A percentile compares a stretch with the other conserved stretches of the same genome.
Conservation (phyloP, 2,329 filamentous ascomycete genomes). For the Annulohypoxylon truncatum region DNA sequence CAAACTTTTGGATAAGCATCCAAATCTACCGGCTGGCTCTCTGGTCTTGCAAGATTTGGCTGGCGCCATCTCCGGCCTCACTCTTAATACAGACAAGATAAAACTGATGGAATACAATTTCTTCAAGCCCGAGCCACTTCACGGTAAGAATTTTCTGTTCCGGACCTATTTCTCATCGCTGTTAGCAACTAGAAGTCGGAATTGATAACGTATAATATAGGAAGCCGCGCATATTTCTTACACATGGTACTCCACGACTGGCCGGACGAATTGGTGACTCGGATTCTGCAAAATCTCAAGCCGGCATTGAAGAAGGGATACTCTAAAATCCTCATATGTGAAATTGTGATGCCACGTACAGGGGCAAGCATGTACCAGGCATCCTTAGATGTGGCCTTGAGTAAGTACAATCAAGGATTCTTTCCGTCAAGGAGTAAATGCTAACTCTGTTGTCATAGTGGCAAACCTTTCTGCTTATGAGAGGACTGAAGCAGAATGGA, state of each 20-base stretch:
- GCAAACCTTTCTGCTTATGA: constrained; percentile 33
- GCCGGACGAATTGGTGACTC: constrained; percentile 49
- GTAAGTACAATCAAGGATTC: background rate
- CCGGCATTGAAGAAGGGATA: constrained; percentile 51
- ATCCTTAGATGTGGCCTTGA: constrained; percentile 41
- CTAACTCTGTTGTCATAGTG: constrained; percentile 13
- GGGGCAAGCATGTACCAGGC: constrained; percentile 46
- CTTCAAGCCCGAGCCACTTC: constrained; percentile 50
- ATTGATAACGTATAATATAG: constrained; percentile 31
- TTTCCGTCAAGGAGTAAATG: background rate
- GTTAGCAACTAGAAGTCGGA: background rate
- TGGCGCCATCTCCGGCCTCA: constrained; percentile 37
- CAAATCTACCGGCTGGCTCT: constrained; percentile 48
- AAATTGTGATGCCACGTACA: constrained; percentile 54
- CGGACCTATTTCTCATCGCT: background rate
- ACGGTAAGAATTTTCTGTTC: constrained; percentile 33
- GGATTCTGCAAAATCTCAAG: constrained; percentile 50
- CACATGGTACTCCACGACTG: constrained; percentile 55
- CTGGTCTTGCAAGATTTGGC: constrained; percentile 57
- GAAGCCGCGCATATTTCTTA: constrained; percentile 50
- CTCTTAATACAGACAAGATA: constrained; percentile 40
- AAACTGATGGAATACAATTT: constrained; percentile 48
- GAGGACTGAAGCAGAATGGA: constrained; percentile 41
- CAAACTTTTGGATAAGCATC: constrained; percentile 48
- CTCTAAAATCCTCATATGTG: constrained; percentile 57